Evolutionary conservation across 2,329 filamentous ascomycete species (phyloP), one percentile per base, ranked within the genome.

Genomic region (Curvularia sp.): DNA sequence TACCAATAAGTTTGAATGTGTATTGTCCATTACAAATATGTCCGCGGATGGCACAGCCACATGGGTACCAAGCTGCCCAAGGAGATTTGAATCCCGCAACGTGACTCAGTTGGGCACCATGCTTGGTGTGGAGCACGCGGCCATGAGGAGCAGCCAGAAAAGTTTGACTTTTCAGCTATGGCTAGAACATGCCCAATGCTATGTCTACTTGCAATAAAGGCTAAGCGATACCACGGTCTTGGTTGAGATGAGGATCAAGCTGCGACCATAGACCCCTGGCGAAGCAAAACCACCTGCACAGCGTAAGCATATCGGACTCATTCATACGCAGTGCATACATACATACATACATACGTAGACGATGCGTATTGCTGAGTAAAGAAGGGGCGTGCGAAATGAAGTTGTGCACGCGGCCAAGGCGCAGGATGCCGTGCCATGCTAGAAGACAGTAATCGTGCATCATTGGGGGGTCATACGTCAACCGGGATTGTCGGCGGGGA

Each of bases 361-460:
- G 10, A 12, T 32, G 12, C 32, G 23, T 50, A 23, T 46, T 19
- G 39, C 27, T 30, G 55, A 47, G 5, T 30, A 18, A 23, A 19
- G 18, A 27, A 19, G 32, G 28, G 49, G 36, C 19, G 43, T 30
- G 42, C 30, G 47, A 19, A 51, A 36, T 28, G 21, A 51, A 43
- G 32, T 38, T 25, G 49, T 27, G 41, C 42, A 32, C 50, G 49
- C 5, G 41, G 63, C 63, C 57, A 66, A 66, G 61, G 25, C n/a
- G 18, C 28, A 30, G 45, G 47, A 54, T 65, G 64, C 59, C 62
- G 61, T 61, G 55, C 28, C 27, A 63, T 60, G 59, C 61, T 59
- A 57, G 6, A 27, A n/a, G n/a, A 18, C 41, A 47, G 46, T 38
- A 30, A 1, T 53, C 50, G 53, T 46, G 39, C 32, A 45, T 36